Percentiles rank a stretch among this genome's conserved stretches.
Conservation (phyloP, 106 monocot genomes). For the Allium cepa region DNA sequence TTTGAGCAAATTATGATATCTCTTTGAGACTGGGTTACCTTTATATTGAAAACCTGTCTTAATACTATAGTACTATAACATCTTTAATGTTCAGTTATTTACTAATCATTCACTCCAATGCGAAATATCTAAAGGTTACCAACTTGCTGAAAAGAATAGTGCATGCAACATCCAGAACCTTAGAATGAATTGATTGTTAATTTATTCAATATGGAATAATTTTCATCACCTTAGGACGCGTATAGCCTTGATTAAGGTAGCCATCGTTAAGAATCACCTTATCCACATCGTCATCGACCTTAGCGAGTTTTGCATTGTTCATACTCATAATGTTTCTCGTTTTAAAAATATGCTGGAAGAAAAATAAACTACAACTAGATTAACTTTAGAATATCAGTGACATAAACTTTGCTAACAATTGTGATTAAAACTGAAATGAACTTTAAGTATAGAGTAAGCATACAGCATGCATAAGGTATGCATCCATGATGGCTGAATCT, state of each 20-base stretch:
- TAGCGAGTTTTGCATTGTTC: conserved; percentile 64
- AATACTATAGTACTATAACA: no score
- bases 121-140: no score
- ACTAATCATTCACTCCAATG: no score
- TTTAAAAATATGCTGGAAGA: conserved; percentile 67
- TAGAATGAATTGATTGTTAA: no score
- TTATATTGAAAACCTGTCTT: neutral
- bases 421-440: conserved; percentile 2
- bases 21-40: neutral
- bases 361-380: neutral
- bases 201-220: neutral
- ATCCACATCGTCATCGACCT: conserved; percentile 28
- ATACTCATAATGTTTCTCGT: conserved; percentile 67
- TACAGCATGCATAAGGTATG: conserved; percentile 94
- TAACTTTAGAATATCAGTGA: neutral
- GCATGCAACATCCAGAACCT: no score
- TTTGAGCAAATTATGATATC: no score
- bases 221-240: conserved; percentile 84
- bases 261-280: conserved; percentile 44
- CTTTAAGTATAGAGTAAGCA: neutral
- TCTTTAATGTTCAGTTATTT: no score
- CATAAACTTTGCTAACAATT: neutral
- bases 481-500: conserved; percentile 83
- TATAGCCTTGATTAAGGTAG: conserved; percentile 93
- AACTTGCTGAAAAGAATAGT: no score